Percentiles rank a stretch among this genome's conserved stretches.
Evolutionary conservation across 371 early-diverging fungal genomes (phyloP).

Genomic region (Nematocida ausubeli): DNA sequence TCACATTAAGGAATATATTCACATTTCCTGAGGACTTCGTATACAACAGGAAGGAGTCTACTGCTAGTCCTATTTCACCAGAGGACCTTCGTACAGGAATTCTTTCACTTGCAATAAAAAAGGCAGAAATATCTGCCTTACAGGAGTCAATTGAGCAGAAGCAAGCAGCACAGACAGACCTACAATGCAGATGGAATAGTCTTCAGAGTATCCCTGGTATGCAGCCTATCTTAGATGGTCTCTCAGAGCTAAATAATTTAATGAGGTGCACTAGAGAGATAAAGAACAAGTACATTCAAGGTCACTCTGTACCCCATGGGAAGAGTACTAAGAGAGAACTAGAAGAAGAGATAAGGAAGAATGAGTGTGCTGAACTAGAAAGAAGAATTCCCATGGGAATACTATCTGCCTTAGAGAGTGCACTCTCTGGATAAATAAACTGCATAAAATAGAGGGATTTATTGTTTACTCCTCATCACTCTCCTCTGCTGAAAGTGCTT

Average conservation of each 20-base stretch:
- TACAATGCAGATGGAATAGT: background rate
- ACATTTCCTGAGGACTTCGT: conserved; percentile 63
- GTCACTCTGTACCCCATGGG: background rate
- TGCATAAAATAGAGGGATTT: background rate
- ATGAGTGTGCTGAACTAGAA: conserved; percentile 44
- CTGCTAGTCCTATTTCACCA: conserved; percentile 12
- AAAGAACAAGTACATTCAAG: conserved; percentile 27
- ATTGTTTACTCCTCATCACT: conserved; percentile 34
- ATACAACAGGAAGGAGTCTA: conserved; percentile 60
- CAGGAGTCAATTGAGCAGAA: conserved; percentile 13
- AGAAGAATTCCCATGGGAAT: conserved; percentile 36
- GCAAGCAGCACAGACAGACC: background rate
- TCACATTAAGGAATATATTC: conserved; percentile 64
- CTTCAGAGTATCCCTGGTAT: background rate
- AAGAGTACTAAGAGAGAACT: conserved; percentile 26
- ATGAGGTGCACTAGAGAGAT: background rate
- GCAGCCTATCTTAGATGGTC: background rate
- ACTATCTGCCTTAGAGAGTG: conserved; percentile 5
- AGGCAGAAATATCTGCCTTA: background rate
- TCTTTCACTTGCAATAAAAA: background rate
- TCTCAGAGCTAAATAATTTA: conserved; percentile 23
- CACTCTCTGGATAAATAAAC: background rate
- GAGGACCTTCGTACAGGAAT: conserved; percentile 35
- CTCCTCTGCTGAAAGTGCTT: conserved; percentile 10
- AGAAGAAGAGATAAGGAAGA: conserved; percentile 48